phyloP scores from a whole-genome alignment of 1,139 yeast species.

The Lipomyces yarrowii region DNA sequence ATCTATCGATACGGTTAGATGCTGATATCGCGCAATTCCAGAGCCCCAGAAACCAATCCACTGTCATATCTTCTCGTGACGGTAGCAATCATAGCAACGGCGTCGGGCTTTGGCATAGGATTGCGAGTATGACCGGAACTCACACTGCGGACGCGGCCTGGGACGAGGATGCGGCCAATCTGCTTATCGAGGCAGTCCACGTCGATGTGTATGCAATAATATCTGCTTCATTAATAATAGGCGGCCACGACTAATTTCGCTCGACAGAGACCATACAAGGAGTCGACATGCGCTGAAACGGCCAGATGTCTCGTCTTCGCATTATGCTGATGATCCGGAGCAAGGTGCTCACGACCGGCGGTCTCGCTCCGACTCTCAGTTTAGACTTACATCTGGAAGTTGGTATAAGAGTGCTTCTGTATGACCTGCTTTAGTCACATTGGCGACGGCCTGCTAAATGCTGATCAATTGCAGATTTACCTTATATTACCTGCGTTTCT shows the following conservation, averaged over 20 bases:
- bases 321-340: constrained; percentile 1
- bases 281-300: constrained; percentile 7
- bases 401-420: constrained; percentile 20
- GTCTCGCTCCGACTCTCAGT: not conserved
- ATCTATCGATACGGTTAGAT: too few species aligned
- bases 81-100: not conserved
- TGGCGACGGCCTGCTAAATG: not conserved
- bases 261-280: not conserved
- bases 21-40: too few species aligned
- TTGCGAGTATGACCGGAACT: not conserved
- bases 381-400: not conserved
- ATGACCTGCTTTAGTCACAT: constrained; percentile 7
- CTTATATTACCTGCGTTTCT: constrained; percentile 32
- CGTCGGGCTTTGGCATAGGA: not conserved
- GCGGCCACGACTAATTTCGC: not conserved
- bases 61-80: not conserved
- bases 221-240: not conserved
- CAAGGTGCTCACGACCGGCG: not conserved
- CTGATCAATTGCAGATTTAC: constrained; percentile 13
- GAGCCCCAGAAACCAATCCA: not conserved
- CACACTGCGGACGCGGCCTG: not conserved
- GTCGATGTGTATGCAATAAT: not conserved
- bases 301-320: not conserved
- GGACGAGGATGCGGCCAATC: constrained; percentile 19
- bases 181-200: constrained; percentile 18